Percentiles rank a stretch among this genome's conserved stretches.
Evolutionary conservation across 805 yeast species (phyloP).

Genomic region (Barnettozyma siamensis): DNA sequence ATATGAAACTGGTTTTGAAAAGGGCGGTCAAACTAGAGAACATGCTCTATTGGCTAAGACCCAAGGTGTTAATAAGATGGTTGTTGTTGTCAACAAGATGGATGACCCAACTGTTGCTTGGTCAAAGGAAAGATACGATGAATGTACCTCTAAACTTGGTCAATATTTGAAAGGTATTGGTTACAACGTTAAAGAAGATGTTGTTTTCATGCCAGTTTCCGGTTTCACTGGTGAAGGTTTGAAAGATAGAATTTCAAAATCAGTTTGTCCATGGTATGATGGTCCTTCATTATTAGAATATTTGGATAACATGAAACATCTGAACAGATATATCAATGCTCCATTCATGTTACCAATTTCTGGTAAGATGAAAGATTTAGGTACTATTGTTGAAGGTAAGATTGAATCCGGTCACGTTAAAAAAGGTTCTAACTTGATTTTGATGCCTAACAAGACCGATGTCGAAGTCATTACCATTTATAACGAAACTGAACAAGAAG

Average conservation of each 20-base stretch:
- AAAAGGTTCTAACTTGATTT: slow-evolving; percentile 65
- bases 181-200: slow-evolving; percentile 76
- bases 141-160: slow-evolving; percentile 82
- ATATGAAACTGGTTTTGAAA: slow-evolving; percentile 98
- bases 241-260: slow-evolving; percentile 71
- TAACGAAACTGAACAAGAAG: slow-evolving; percentile 95
- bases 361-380: slow-evolving; percentile 93
- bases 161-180: slow-evolving; percentile 83
- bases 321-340: slow-evolving; percentile 82
- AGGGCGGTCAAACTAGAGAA: slow-evolving; percentile 98
- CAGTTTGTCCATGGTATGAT: slow-evolving; percentile 84
- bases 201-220: slow-evolving; percentile 92
- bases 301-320: slow-evolving; percentile 75
- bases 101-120: slow-evolving; percentile 96
- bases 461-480: slow-evolving; percentile 85
- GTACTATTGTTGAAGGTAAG: slow-evolving; percentile 97
- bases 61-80: slow-evolving; percentile 91
- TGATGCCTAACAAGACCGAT: slow-evolving; percentile 87
- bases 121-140: slow-evolving; percentile 95
- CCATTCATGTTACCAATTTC: slow-evolving; percentile 97
- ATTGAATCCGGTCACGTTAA: slow-evolving; percentile 92
- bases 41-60: slow-evolving; percentile 97
- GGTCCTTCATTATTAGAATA: slow-evolving; percentile 92
- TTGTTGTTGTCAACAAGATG: slow-evolving; percentile 97
- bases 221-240: slow-evolving; percentile 97